These are phyloP conservation scores for Balansia obtecta DNA, from an alignment of 2,329 filamentous ascomycete species.

Conservation along the genomic window DNA sequence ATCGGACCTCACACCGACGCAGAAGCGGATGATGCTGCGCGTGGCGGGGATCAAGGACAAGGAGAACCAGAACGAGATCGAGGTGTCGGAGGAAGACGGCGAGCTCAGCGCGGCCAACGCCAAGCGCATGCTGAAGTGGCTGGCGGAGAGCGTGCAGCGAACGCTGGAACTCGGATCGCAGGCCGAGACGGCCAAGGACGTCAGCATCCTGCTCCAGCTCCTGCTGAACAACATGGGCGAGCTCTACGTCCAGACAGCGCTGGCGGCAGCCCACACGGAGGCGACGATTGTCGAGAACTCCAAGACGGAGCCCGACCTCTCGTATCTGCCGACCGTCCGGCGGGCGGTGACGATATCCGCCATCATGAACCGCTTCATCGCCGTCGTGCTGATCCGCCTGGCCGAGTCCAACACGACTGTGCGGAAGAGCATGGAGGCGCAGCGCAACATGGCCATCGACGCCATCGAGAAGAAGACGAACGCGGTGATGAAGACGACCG, in stretches of 20 bases:
- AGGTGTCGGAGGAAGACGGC: slow-evolving; percentile 84
- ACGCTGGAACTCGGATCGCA: slow-evolving; percentile 82
- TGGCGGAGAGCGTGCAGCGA: slow-evolving; percentile 86
- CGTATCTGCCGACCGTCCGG: slow-evolving; percentile 67
- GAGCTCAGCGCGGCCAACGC: slow-evolving; percentile 70
- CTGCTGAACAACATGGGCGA: slow-evolving; percentile 81
- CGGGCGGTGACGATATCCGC: slow-evolving; percentile 81
- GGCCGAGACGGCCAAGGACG: slow-evolving; percentile 86
- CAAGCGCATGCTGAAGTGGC: slow-evolving; percentile 97
- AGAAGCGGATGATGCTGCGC: slow-evolving; percentile 80
- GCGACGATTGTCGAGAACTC: slow-evolving; percentile 64
- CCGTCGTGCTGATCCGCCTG: slow-evolving; percentile 79
- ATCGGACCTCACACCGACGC: slow-evolving; percentile 74
- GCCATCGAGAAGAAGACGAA: slow-evolving; percentile 77
- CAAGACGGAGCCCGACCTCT: slow-evolving; percentile 78
- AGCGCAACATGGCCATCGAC: slow-evolving; percentile 58
- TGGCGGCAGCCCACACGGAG: slow-evolving; percentile 59
- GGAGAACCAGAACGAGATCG: slow-evolving; percentile 72
- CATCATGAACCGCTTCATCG: slow-evolving; percentile 85
- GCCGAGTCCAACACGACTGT: slow-evolving; percentile 85
- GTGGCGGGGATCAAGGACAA: slow-evolving; percentile 74
- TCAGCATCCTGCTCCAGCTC: slow-evolving; percentile 71
- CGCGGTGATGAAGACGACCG: slow-evolving; percentile 41
- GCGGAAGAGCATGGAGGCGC: slow-evolving; percentile 77
- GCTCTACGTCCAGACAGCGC: slow-evolving; percentile 56